These are phyloP conservation scores for Tagetes patula DNA, from an alignment of 129 eudicot genomes.

Conservation along the genomic window DNA sequence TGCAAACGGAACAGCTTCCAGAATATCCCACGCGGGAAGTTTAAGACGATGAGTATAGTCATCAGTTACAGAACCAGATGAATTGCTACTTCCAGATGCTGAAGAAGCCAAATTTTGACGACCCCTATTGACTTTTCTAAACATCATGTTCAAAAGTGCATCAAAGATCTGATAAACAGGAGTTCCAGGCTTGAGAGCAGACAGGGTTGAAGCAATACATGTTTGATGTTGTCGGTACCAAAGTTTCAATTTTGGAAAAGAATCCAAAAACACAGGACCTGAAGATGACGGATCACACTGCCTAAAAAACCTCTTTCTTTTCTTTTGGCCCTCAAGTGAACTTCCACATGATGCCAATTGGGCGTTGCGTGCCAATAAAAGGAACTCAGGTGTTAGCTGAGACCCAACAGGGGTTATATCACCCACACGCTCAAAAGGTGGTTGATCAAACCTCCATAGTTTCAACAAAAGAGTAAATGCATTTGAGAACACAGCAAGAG, in stretches of 20 bases:
- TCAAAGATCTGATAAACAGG: constrained; percentile 89
- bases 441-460: constrained; percentile 88
- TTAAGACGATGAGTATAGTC: constrained; percentile 56
- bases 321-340: constrained; percentile 34
- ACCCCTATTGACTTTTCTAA: constrained; percentile 56
- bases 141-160: constrained; percentile 75
- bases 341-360: constrained; percentile 62
- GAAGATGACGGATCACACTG: constrained; percentile 39
- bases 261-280: constrained; percentile 74
- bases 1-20: constrained; percentile 97
- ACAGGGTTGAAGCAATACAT: constrained; percentile 80
- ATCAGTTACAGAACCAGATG: constrained; percentile 61
- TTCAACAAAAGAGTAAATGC: constrained; percentile 57
- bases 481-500: constrained; percentile 39
- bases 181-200: constrained; percentile 87
- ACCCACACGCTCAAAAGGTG: constrained; percentile 45
- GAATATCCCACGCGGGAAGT: constrained; percentile 95
- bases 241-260: constrained; percentile 75
- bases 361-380: constrained; percentile 72
- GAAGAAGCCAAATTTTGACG: constrained; percentile 43
- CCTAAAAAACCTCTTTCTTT: constrained; percentile 35
- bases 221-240: constrained; percentile 94
- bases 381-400: constrained; percentile 85
- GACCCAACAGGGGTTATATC: constrained; percentile 72
- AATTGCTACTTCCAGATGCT: constrained; percentile 80